Evolutionary conservation across 306 rosid genomes (phyloP).

Genomic region (Glycine tomentella): DNA sequence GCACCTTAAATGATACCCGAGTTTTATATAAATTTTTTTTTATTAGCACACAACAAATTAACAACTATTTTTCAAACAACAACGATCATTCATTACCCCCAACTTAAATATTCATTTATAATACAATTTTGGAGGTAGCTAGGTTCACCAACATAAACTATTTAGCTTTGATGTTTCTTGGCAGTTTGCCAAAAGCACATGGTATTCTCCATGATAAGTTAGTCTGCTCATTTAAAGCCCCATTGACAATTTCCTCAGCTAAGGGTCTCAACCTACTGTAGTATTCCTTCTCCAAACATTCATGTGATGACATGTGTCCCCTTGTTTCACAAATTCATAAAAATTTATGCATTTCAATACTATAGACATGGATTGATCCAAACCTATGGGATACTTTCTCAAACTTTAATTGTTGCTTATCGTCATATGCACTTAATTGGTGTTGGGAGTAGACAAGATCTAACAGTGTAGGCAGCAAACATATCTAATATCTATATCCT

Average conservation of each 20-base stretch:
- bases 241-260: slow-evolving; percentile 57
- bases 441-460: no score
- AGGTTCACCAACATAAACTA: slow-evolving; percentile 43
- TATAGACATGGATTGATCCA: no score
- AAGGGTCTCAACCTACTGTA: slow-evolving; percentile 48
- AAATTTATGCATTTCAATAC: no score
- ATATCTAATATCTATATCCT: no score
- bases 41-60: slow-evolving; percentile 11
- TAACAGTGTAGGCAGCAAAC: no score
- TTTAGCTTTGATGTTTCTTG: slow-evolving; percentile 34
- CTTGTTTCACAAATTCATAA: no score
- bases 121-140: slow-evolving; percentile 44
- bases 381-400: no score
- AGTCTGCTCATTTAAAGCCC: slow-evolving; percentile 47
- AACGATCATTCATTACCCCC: not conserved
- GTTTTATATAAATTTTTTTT: slow-evolving; percentile 20
- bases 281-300: slow-evolving; percentile 57
- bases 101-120: slow-evolving; percentile 15
- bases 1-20: not conserved
- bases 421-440: no score
- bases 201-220: slow-evolving; percentile 48
- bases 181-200: slow-evolving; percentile 63
- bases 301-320: slow-evolving; percentile 87
- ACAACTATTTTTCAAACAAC: not conserved
- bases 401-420: no score